A percentile compares a stretch with the other conserved stretches of the same genome.
These are phyloP conservation scores for Sesbania bispinosa DNA, from an alignment of 306 rosid genomes.

Conservation along the genomic window DNA sequence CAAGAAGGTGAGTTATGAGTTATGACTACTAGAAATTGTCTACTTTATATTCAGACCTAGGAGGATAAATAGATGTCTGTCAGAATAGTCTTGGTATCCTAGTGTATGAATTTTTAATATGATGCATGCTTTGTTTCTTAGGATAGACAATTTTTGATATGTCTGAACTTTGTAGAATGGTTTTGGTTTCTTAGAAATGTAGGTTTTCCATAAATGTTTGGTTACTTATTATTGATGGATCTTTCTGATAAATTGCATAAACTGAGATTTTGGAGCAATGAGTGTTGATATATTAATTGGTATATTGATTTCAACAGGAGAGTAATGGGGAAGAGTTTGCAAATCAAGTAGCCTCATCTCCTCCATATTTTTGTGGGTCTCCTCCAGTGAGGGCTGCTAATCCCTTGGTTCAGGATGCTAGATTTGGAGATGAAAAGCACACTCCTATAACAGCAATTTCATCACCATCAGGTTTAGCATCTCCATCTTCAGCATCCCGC, in stretches of 20 bases:
- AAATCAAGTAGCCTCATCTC: slow-evolving; percentile 55
- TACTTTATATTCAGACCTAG: background rate
- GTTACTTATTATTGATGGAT: background rate
- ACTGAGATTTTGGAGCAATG: background rate
- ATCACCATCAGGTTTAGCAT: slow-evolving; percentile 57
- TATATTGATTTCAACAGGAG: slow-evolving; percentile 44
- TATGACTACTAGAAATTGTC: background rate
- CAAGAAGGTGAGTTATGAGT: slow-evolving; percentile 44
- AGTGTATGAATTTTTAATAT: background rate
- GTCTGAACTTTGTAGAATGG: background rate
- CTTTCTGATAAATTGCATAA: background rate
- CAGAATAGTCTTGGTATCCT: background rate
- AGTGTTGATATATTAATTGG: background rate
- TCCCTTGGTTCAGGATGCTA: slow-evolving; percentile 74
- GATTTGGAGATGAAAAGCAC: slow-evolving; percentile 57
- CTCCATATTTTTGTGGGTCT: slow-evolving; percentile 84
- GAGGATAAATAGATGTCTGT: background rate
- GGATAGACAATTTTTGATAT: background rate
- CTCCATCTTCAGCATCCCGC: slow-evolving; percentile 55
- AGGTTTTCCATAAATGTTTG: background rate
- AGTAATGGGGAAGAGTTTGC: slow-evolving; percentile 51
- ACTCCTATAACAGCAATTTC: slow-evolving; percentile 32
- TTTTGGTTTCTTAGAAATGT: background rate
- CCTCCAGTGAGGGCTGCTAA: slow-evolving; percentile 80
- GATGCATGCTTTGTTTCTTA: background rate